Evolutionary conservation across 345 rosid species (phyloP).

Genomic region (Aurinia saxatilis): DNA sequence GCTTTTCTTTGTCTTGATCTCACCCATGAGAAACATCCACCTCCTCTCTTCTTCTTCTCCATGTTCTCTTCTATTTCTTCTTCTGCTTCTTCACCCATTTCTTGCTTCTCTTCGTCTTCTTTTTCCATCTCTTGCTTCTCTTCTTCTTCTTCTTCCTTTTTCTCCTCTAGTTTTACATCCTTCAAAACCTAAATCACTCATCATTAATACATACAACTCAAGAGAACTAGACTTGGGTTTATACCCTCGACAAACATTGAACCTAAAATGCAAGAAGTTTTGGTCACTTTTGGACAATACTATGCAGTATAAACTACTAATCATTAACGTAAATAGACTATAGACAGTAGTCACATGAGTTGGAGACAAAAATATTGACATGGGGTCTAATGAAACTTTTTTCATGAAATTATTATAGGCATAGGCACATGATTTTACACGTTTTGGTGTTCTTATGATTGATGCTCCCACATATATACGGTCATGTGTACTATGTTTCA

Average conservation of each 20-base stretch:
- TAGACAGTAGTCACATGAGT: constrained; percentile 10
- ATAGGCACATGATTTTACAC: too few relatives aligned
- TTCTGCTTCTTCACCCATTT: not conserved
- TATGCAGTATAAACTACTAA: too few relatives aligned
- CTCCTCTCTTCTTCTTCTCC: constrained; percentile 27
- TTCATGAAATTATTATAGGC: constrained; percentile 5
- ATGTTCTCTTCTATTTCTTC: not conserved
- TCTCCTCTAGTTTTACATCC: constrained; percentile 32
- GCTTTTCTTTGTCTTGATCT: constrained; percentile 47
- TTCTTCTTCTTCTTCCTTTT: constrained; percentile 23
- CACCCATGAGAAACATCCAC: constrained; percentile 70
- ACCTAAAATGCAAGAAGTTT: too few relatives aligned
- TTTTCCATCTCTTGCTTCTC: constrained; percentile 24
- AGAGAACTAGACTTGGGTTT: too few relatives aligned
- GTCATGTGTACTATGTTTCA: constrained; percentile 23
- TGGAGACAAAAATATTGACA: constrained; percentile 11
- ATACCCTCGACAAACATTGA: too few relatives aligned
- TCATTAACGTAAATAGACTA: not conserved
- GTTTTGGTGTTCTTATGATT: constrained; percentile 18
- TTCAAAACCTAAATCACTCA: constrained; percentile 7
- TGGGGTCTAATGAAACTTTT: constrained; percentile 11
- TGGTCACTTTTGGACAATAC: too few relatives aligned
- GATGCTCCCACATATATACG: not conserved
- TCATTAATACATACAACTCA: not conserved
- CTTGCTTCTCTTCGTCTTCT: constrained; percentile 10